Percentiles rank a stretch among this genome's conserved stretches.
Conservation (phyloP, 2,329 filamentous ascomycete species). For the Lasiodiplodia sp. region DNA sequence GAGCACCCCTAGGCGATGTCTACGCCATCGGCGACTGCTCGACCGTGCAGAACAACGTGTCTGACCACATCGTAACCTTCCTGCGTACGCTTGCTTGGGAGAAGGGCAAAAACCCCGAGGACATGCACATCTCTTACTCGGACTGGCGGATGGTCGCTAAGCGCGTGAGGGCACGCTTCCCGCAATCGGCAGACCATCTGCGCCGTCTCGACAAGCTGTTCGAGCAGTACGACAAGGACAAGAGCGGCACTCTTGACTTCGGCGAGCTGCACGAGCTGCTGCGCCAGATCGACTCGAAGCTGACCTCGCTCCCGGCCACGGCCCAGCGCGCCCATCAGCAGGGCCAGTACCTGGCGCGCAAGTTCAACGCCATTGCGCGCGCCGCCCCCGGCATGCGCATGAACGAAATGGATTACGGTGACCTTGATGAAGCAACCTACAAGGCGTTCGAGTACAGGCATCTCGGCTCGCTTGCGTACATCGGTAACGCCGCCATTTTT, state of each 20-base stretch:
- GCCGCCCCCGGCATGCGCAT: conserved; percentile 75
- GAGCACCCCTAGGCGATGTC: conserved; percentile 89
- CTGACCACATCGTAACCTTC: conserved; percentile 89
- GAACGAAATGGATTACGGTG: conserved; percentile 86
- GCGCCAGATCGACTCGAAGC: conserved; percentile 89
- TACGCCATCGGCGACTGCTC: conserved; percentile 96
- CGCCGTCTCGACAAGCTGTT: conserved; percentile 91
- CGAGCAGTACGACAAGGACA: conserved; percentile 88
- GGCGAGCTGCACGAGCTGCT: conserved; percentile 88
- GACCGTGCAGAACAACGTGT: conserved; percentile 96
- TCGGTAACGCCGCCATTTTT: conserved; percentile 96
- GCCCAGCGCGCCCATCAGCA: conserved; percentile 97
- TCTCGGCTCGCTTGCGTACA: conserved; percentile 89
- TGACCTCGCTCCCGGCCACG: conserved; percentile 92
- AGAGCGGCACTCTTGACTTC: conserved; percentile 92
- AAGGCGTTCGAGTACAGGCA: conserved; percentile 95
- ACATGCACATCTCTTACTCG: conserved; percentile 81
- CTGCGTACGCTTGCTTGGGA: conserved; percentile 90
- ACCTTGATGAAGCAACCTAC: conserved; percentile 90
- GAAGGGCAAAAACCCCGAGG: conserved; percentile 86
- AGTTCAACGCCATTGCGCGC: conserved; percentile 90
- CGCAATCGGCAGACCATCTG: conserved; percentile 86
- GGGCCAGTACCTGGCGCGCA: conserved; percentile 88
- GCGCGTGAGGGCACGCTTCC: conserved; percentile 86
- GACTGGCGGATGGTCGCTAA: conserved; percentile 89